Evolutionary conservation across 768 basidiomycete genomes (phyloP).

Genomic region (Brasilioporus rufonigricans): DNA sequence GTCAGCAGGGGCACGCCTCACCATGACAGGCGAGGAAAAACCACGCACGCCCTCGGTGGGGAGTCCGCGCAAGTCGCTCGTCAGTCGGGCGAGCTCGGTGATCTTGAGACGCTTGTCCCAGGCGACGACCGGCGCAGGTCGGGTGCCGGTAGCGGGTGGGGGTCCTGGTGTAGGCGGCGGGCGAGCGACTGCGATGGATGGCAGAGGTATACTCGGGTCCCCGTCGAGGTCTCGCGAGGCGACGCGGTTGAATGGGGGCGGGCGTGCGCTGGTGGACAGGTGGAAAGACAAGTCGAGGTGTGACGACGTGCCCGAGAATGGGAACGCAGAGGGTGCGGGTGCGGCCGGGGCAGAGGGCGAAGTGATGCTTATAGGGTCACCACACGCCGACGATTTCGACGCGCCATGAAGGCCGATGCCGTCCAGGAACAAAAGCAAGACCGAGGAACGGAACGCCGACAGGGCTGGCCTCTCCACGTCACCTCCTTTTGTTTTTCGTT

Average conservation of each 20-base stretch:
- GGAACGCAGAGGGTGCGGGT: neutral
- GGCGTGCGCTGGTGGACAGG: no score
- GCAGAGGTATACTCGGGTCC: neutral
- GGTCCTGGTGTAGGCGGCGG: neutral
- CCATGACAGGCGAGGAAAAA: no score
- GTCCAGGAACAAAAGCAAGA: neutral
- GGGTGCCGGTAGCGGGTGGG: neutral
- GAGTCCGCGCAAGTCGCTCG: conserved; percentile 16
- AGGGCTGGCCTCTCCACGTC: neutral
- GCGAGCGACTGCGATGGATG: neutral
- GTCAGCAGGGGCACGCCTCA: neutral
- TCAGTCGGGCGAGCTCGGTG: conserved; percentile 29
- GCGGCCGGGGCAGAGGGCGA: no score
- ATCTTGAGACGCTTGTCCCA: conserved; percentile 24
- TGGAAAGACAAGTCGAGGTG: neutral
- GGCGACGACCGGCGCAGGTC: no score
- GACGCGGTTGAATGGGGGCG: neutral
- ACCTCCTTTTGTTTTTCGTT: neutral
- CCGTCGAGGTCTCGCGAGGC: no score
- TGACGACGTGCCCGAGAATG: neutral
- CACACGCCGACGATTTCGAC: conserved; percentile 5
- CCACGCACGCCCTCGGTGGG: no score
- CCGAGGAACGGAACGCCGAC: neutral
- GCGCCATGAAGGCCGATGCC: neutral
- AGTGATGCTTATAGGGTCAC: conserved; percentile 21